Base-by-base conservation (phyloP, 2,329 filamentous ascomycete species). In the Peltaster fructicola region DNA sequence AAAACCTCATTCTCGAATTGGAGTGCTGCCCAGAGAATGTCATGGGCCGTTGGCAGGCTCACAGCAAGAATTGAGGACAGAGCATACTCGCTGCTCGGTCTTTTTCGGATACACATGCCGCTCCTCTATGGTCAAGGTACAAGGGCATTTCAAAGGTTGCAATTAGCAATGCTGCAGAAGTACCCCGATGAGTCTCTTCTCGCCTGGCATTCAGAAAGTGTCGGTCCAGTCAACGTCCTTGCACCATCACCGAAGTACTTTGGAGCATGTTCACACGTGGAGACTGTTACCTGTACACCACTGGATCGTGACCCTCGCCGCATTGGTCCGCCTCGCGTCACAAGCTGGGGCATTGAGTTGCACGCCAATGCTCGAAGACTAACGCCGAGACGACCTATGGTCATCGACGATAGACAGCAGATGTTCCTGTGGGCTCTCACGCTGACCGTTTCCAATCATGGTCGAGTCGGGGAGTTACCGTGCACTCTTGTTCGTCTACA, bases 81-180 rank as follows among this genome's bases (percentile, higher is more conserved):
- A 10, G 53, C 53, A 1, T 61, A 60, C 22, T 57, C 44, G 4
- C 37, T 61, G 0, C 29, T 60, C 2, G 56, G 56, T 0, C 41
- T 60, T 0, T 59, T 61, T 14, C 40, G 40, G 1, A 41, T 60
- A 15, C 45, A 53, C 14, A 55, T 61, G 48, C 47, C 54, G 0
- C 30, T 59, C 1, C 23, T 59, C 0, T 61, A 60, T 26, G 55
- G 56, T 1, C 21, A 30, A 16, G 29, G 25, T 20, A 3, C 7
- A 8, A 24, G 18, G 15, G 25, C 29, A 11, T 30, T 30, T 13
- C 20, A 16, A 14, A 20, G 29, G 4, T 12, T 30, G 21, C 29
- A 30, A 8, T 14, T 23, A 14, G 29, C 27, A 8, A 30, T 30
- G n/a, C n/a, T n/a, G n/a, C n/a, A n/a, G n/a, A n/a, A n/a, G n/a